A percentile compares a stretch with the other conserved stretches of the same genome.
Evolutionary conservation across 768 basidiomycete genomes (phyloP).

Genomic region (Tubosaeta sp.): DNA sequence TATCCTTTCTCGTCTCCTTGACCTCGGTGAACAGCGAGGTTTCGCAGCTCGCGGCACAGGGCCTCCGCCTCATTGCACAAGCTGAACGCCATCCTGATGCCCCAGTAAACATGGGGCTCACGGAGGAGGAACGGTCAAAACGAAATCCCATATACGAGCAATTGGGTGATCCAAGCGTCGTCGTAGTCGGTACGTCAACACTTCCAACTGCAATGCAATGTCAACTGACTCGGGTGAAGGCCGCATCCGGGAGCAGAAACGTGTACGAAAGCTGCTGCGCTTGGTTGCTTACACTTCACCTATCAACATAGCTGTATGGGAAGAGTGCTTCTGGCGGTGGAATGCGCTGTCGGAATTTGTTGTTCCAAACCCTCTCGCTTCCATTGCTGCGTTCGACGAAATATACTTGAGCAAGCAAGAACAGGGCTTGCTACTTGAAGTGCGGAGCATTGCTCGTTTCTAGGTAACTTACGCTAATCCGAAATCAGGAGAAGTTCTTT

Average conservation of each 20-base stretch:
- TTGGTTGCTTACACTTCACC: conserved; percentile 58
- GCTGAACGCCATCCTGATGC: conserved; percentile 61
- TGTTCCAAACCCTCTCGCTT: conserved; percentile 35
- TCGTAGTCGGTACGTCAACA: conserved; percentile 58
- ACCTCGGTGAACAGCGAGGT: conserved; percentile 66
- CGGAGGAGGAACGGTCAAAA: conserved; percentile 60
- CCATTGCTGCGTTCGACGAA: conserved; percentile 33
- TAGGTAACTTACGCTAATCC: conserved; percentile 3
- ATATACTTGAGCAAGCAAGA: conserved; percentile 35
- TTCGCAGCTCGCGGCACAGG: conserved; percentile 63
- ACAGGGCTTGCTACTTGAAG: conserved; percentile 36
- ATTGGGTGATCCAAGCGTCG: conserved; percentile 68
- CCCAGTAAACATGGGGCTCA: conserved; percentile 45
- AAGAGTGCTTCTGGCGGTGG: conserved; percentile 80
- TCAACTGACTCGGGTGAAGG: conserved; percentile 38
- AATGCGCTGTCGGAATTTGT: conserved; percentile 56
- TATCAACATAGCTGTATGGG: conserved; percentile 76
- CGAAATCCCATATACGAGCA: conserved; percentile 75
- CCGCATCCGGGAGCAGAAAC: conserved; percentile 75
- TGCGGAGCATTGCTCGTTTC: conserved; percentile 11
- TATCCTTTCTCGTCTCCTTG: conserved; percentile 66
- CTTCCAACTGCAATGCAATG: not conserved
- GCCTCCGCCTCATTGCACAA: conserved; percentile 63
- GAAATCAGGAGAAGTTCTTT: conserved; percentile 57
- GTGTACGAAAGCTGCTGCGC: conserved; percentile 67